These are phyloP conservation scores for Biscutella auriculata DNA, from an alignment of 441 rosid genomes.

Conservation along the genomic window DNA sequence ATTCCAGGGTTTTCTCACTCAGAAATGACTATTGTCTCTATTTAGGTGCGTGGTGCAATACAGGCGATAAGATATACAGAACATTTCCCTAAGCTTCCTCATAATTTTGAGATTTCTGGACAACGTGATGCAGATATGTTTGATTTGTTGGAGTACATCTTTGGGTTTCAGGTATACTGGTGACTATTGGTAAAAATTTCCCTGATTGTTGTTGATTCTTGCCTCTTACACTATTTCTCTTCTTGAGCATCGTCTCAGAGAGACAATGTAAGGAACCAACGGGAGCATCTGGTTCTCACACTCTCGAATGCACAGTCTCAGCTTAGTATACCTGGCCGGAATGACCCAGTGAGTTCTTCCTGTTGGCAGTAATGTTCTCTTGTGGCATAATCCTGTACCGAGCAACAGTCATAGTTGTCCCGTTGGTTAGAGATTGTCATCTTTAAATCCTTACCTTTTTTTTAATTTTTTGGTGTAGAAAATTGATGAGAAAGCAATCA, in stretches of 20 bases:
- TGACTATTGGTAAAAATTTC: conserved; percentile 4
- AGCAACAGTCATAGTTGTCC: background rate
- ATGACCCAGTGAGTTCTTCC: conserved; percentile 74
- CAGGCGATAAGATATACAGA: conserved; percentile 75
- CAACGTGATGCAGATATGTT: conserved; percentile 86
- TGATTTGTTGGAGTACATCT: conserved; percentile 79
- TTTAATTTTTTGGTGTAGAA: conserved; percentile 36
- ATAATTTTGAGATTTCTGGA: conserved; percentile 55
- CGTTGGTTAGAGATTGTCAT: background rate
- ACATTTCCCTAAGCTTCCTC: conserved; percentile 78
- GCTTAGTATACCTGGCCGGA: conserved; percentile 43
- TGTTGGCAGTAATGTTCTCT: background rate
- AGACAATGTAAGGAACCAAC: conserved; percentile 87
- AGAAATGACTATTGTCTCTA: conserved; percentile 12
- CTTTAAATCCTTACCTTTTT: background rate
- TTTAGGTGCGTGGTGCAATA: conserved; percentile 84
- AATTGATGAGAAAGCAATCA: conserved; percentile 91
- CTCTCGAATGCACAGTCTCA: conserved; percentile 90
- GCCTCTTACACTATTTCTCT: conserved; percentile 7
- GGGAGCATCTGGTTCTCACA: conserved; percentile 83
- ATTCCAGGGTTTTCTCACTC: background rate
- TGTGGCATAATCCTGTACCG: background rate
- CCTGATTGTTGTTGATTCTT: conserved; percentile 3
- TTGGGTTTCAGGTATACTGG: conserved; percentile 89
- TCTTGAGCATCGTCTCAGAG: conserved; percentile 38